Base-by-base conservation (phyloP, 78 protist genomes). In the Dictyostelium brefeldianum region DNA sequence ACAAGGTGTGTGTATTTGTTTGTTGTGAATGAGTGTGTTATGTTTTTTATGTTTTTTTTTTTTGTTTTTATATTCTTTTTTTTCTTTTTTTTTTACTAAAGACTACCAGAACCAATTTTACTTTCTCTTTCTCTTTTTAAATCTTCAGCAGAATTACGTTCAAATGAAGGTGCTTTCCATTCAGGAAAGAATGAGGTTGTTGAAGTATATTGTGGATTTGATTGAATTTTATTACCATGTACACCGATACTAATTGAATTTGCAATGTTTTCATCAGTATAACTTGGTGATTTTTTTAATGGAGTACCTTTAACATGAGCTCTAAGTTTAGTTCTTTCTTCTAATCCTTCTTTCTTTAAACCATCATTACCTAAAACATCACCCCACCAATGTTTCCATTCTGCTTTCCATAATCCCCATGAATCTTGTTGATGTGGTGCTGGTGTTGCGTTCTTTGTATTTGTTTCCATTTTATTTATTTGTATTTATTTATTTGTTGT, bases 341-440 rank as follows among this genome's bases (percentile, higher is more conserved):
- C 83, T 12, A 62, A 5, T 1, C 83, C 92, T 29, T 50, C 18
- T 59, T 85, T 78, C 67, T 85, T 75, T 29, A 85, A 73, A 5
- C 11, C 10, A 8, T 85, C 92, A 54, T 14, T 62, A 22, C 92
- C 92, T 54, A 85, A 85, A 1, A 64, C 48, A n/a, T 62, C 46
- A 20, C 92, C 92, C 92, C 92, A 85, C 92, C 92, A 85, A 14
- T 27, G 17, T 41, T 85, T 85, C 92, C 92, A 85, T 57, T 85
- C 92, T 10, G 83, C 92, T 69, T 57, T 85, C 92, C 92, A 85
- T 3, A 64, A 43, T 36, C 83, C 78, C 92, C 92, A 85, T 17
- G 22, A 31, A 48, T 85, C 56, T 54, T 70, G 46, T 82, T 62
- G 84, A 20, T 8, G 29, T 48, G 47, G 47, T 27, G 22, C 41